Conservation (phyloP, 306 rosid genomes). For the Lagenaria siceraria region DNA sequence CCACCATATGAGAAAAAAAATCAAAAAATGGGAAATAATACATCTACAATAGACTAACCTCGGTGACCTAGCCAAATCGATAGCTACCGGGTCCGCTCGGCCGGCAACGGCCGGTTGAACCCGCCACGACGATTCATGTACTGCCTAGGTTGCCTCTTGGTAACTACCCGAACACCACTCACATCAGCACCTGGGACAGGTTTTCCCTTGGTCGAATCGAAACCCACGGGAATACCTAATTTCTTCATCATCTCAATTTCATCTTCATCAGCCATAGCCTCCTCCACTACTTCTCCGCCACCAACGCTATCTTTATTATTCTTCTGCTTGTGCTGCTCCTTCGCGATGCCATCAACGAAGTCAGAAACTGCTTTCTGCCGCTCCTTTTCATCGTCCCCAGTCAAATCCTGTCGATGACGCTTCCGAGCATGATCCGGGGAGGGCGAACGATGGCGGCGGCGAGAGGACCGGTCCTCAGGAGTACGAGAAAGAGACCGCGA, state of each 20-base stretch:
- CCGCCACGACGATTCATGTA: constrained; percentile 98
- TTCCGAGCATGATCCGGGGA: constrained; percentile 56
- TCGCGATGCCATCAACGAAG: constrained; percentile 62
- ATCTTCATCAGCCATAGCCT: constrained; percentile 36
- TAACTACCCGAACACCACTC: constrained; percentile 71
- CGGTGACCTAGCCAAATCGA: not conserved
- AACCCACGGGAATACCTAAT: constrained; percentile 75
- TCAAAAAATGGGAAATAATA: not conserved
- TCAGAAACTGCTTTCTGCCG: constrained; percentile 62
- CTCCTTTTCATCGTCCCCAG: constrained; percentile 44
- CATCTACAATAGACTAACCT: not conserved
- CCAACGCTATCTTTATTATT: constrained; percentile 14
- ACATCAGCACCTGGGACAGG: constrained; percentile 83
- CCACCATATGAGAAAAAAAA: not conserved
- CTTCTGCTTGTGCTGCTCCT: constrained; percentile 51
- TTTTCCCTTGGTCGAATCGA: constrained; percentile 87
- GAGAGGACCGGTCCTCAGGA: constrained; percentile 46
- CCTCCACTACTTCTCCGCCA: constrained; percentile 19
- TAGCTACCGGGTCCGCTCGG: constrained; percentile 68
- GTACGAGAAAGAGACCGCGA: constrained; percentile 42
- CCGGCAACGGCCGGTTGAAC: constrained; percentile 93
- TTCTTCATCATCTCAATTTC: constrained; percentile 96
- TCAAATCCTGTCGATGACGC: constrained; percentile 56
- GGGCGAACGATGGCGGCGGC: constrained; percentile 67
- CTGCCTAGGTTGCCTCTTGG: constrained; percentile 89